phyloP scores from a whole-genome alignment of 2,329 filamentous ascomycete genomes.

The Chrysoporthe austroafricana region DNA sequence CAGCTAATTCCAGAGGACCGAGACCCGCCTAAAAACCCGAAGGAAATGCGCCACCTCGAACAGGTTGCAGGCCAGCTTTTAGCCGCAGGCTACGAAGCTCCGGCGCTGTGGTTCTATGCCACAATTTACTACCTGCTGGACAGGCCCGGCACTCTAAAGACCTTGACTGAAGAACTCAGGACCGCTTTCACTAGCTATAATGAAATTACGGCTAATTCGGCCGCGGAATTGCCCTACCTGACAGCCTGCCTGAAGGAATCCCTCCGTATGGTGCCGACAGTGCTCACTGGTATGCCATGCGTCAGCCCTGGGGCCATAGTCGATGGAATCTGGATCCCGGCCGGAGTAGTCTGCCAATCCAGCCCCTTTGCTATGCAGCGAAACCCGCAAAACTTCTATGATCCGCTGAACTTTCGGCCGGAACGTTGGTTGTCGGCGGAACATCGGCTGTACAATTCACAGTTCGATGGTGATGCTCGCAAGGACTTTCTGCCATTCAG shows the following conservation, averaged over 20 bases:
- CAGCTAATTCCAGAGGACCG: constrained; percentile 27
- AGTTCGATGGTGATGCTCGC: not conserved
- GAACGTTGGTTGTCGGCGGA: constrained; percentile 5
- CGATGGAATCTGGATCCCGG: not conserved
- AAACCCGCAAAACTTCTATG: constrained; percentile 1
- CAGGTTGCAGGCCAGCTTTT: constrained; percentile 28
- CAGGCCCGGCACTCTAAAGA: constrained; percentile 41
- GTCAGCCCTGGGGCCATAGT: constrained; percentile 3
- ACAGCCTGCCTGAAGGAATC: constrained; percentile 42
- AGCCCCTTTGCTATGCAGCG: not conserved
- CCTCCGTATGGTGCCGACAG: constrained; percentile 40
- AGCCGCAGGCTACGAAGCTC: constrained; percentile 21
- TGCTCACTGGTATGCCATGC: constrained; percentile 33
- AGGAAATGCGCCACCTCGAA: constrained; percentile 27
- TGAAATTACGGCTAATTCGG: constrained; percentile 38
- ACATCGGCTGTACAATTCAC: not conserved
- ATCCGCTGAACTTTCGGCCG: not conserved
- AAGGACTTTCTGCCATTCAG: constrained; percentile 30
- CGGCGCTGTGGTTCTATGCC: not conserved
- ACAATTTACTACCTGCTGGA: constrained; percentile 44
- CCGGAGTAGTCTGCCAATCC: constrained; percentile 15
- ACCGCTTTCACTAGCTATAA: constrained; percentile 42
- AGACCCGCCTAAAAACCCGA: constrained; percentile 19
- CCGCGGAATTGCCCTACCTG: constrained; percentile 38
- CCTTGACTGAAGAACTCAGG: constrained; percentile 47